Conservation (phyloP, 192 early-diverging fungal genomes). For the Coemansia sp. region DNA sequence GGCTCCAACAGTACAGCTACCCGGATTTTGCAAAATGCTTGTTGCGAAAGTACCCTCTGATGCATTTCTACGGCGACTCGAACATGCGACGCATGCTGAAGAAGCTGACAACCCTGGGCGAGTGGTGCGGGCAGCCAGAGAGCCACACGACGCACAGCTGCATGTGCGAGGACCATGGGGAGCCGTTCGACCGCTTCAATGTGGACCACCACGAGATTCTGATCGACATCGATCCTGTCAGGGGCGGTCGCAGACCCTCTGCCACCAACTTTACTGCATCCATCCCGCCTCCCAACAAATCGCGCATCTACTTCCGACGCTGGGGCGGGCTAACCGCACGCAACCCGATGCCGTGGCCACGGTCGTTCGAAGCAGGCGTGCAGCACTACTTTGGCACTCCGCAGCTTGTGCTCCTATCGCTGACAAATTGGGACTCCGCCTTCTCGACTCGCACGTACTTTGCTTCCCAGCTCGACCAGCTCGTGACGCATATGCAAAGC, state of each 20-base stretch:
- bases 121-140: constrained; percentile 38
- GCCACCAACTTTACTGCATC: not conserved
- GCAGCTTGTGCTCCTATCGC: constrained; percentile 29
- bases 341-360: constrained; percentile 39
- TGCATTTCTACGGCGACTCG: constrained; percentile 57
- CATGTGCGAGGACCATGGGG: constrained; percentile 50
- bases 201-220: constrained; percentile 6
- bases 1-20: constrained; percentile 36
- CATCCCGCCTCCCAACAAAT: constrained; percentile 1
- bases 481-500: constrained; percentile 26
- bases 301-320: constrained; percentile 38
- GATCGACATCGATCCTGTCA: constrained; percentile 17
- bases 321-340: constrained; percentile 55
- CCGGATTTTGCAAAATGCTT: constrained; percentile 39
- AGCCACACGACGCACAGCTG: constrained; percentile 16
- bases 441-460: constrained; percentile 37
- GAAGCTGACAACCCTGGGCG: constrained; percentile 43
- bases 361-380: constrained; percentile 9
- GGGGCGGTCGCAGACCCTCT: not conserved
- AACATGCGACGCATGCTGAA: constrained; percentile 53
- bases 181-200: constrained; percentile 31
- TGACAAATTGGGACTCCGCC: constrained; percentile 58
- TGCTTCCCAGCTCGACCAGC: constrained; percentile 14
- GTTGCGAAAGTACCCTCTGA: constrained; percentile 21
- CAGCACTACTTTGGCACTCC: constrained; percentile 16